Evolutionary conservation across 2,329 filamentous ascomycete species (phyloP).

Genomic region (Fusarium falciforme): DNA sequence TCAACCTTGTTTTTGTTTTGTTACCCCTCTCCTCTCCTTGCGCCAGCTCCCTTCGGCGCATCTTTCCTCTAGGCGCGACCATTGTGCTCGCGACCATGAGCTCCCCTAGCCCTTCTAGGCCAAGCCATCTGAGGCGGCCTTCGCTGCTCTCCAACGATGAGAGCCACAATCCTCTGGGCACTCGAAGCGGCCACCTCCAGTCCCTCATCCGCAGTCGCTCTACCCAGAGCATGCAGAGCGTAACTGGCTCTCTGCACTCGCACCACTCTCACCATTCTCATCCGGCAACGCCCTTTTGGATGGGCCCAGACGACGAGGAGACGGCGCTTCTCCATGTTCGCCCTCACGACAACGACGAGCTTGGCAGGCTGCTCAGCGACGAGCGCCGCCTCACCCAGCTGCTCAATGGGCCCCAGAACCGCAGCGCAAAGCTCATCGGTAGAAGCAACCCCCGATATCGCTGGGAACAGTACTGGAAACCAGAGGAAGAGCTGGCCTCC

Average conservation of each 20-base stretch:
- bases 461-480: conserved; percentile 90
- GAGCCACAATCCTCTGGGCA: conserved; percentile 48
- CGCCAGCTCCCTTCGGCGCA: neutral
- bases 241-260: conserved; percentile 40
- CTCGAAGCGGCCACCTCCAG: conserved; percentile 52
- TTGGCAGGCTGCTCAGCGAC: conserved; percentile 59
- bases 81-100: conserved; percentile 40
- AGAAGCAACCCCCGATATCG: conserved; percentile 86
- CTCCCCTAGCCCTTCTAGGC: conserved; percentile 45
- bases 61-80: conserved; percentile 15
- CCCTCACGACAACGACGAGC: conserved; percentile 55
- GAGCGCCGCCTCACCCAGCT: conserved; percentile 70
- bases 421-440: conserved; percentile 88
- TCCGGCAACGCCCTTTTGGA: conserved; percentile 36
- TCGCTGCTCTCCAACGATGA: conserved; percentile 50
- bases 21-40: neutral
- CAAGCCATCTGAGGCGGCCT: conserved; percentile 45
- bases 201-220: conserved; percentile 55
- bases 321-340: conserved; percentile 37
- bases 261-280: conserved; percentile 17
- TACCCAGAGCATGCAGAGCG: conserved; percentile 47
- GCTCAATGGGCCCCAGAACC: conserved; percentile 76
- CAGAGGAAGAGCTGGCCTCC: conserved; percentile 75
- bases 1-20: conserved; percentile 1
- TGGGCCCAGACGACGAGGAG: conserved; percentile 49